phyloP scores from a whole-genome alignment of 1,284 basidiomycete genomes.

The Pyrrhoderma lamaoense region DNA sequence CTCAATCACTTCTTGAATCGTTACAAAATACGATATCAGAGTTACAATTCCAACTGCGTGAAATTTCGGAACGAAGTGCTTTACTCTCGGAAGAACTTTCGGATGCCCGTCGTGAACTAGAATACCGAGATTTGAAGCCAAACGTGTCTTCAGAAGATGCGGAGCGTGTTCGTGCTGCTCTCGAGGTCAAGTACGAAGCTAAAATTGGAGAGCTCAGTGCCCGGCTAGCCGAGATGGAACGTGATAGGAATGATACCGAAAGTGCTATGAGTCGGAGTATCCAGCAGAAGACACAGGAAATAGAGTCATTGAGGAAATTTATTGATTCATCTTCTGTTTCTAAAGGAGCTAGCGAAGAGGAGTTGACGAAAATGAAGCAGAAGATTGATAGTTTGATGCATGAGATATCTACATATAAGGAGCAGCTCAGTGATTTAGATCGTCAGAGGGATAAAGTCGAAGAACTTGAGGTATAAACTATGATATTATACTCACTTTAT shows the following conservation, averaged over 20 bases:
- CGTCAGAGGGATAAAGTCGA: conserved; percentile 42
- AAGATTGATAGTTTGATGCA: conserved; percentile 48
- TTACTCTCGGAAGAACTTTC: conserved; percentile 68
- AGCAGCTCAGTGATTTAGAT: conserved; percentile 42
- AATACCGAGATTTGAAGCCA: conserved; percentile 37
- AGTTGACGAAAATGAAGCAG: conserved; percentile 44
- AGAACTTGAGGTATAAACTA: conserved; percentile 56
- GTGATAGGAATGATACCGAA: conserved; percentile 73
- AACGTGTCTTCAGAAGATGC: conserved; percentile 60
- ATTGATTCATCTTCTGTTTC: conserved; percentile 51
- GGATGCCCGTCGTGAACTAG: conserved; percentile 56
- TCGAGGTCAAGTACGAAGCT: conserved; percentile 70
- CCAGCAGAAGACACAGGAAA: conserved; percentile 66
- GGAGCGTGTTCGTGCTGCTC: conserved; percentile 66
- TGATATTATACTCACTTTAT: conserved; percentile 3
- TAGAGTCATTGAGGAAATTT: conserved; percentile 60
- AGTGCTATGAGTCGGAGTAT: conserved; percentile 80
- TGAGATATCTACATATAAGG: conserved; percentile 40
- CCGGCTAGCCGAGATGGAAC: conserved; percentile 51
- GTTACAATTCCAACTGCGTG: conserved; percentile 77
- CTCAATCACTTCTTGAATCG: conserved; percentile 64
- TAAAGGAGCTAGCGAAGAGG: conserved; percentile 53
- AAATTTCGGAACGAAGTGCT: conserved; percentile 62
- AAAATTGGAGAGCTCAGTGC: conserved; percentile 64
- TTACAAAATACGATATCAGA: conserved; percentile 75